Conservation (phyloP, 108 stramenopile genomes). For the Conticribra weissflogii region DNA sequence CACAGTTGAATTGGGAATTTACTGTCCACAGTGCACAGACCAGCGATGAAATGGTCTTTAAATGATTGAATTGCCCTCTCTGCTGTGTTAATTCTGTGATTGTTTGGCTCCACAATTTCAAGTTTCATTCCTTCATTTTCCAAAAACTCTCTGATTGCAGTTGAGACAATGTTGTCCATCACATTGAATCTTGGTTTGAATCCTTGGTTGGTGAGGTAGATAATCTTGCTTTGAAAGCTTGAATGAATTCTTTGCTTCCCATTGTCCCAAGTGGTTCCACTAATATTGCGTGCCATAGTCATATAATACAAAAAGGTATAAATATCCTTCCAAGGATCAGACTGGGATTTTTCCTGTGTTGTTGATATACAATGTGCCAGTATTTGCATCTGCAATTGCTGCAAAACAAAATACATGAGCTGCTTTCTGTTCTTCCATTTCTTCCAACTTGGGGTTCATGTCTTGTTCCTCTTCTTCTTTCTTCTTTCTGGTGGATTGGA, state of each 20-base stretch:
- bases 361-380: constrained; percentile 18
- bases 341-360: constrained; percentile 41
- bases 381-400: constrained; percentile 19
- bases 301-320: constrained; percentile 42
- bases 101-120: constrained; percentile 36
- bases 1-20: constrained; percentile 12
- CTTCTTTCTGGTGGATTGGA: neutral
- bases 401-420: constrained; percentile 20
- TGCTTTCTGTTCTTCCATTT: constrained; percentile 4
- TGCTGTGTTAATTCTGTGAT: constrained; percentile 23
- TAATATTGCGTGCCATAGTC: constrained; percentile 51
- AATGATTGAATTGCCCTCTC: constrained; percentile 37
- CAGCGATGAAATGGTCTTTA: constrained; percentile 30
- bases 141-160: constrained; percentile 18
- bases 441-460: neutral
- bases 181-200: constrained; percentile 25
- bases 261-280: too few species aligned
- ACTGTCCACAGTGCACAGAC: constrained; percentile 10
- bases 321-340: constrained; percentile 24
- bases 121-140: neutral
- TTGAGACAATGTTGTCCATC: constrained; percentile 31
- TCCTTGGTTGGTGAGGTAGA: too few species aligned
- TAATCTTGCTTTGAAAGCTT: too few species aligned
- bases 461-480: neutral
- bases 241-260: too few species aligned